A percentile compares a stretch with the other conserved stretches of the same genome.
These are phyloP conservation scores for Fusarium nygamai DNA, from an alignment of 2,329 filamentous ascomycete species.

Conservation along the genomic window DNA sequence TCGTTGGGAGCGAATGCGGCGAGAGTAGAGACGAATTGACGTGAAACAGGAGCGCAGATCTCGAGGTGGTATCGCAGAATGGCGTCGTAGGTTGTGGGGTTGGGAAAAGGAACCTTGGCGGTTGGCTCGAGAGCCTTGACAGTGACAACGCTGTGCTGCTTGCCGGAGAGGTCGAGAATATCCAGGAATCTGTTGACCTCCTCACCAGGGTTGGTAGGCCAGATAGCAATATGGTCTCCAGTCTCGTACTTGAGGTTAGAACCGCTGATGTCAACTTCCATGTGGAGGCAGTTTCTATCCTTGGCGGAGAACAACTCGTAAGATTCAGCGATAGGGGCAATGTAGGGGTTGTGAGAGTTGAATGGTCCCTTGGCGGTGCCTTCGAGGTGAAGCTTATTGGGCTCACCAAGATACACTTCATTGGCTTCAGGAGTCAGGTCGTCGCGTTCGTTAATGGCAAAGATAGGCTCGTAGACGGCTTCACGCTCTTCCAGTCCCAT, in stretches of 20 bases:
- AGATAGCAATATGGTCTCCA: slow-evolving; percentile 95
- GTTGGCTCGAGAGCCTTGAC: slow-evolving; percentile 94
- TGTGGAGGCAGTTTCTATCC: slow-evolving; percentile 93
- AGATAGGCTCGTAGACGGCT: slow-evolving; percentile 93
- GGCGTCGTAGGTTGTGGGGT: slow-evolving; percentile 95
- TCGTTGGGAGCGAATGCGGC: slow-evolving; percentile 92
- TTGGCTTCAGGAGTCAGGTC: slow-evolving; percentile 78
- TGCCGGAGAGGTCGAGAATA: slow-evolving; percentile 78
- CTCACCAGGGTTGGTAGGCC: slow-evolving; percentile 93
- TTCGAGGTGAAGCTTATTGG: slow-evolving; percentile 94
- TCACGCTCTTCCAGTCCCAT: slow-evolving; percentile 95
- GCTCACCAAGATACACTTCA: slow-evolving; percentile 93
- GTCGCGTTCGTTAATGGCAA: slow-evolving; percentile 81
- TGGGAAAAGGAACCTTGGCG: slow-evolving; percentile 96
- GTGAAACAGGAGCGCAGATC: slow-evolving; percentile 92
- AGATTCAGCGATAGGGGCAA: slow-evolving; percentile 93
- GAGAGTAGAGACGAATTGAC: slow-evolving; percentile 89
- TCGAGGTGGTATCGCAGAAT: slow-evolving; percentile 96
- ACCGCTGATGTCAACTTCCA: slow-evolving; percentile 91
- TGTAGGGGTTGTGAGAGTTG: slow-evolving; percentile 96
- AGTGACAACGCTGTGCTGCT: slow-evolving; percentile 83
- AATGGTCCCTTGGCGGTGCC: slow-evolving; percentile 85
- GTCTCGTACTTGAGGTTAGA: slow-evolving; percentile 95
- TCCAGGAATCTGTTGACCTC: slow-evolving; percentile 92
- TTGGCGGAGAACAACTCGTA: slow-evolving; percentile 88